A percentile compares a stretch with the other conserved stretches of the same genome.
phyloP scores from a whole-genome alignment of 1,284 basidiomycete species.

The Microbotryum saponariae region DNA sequence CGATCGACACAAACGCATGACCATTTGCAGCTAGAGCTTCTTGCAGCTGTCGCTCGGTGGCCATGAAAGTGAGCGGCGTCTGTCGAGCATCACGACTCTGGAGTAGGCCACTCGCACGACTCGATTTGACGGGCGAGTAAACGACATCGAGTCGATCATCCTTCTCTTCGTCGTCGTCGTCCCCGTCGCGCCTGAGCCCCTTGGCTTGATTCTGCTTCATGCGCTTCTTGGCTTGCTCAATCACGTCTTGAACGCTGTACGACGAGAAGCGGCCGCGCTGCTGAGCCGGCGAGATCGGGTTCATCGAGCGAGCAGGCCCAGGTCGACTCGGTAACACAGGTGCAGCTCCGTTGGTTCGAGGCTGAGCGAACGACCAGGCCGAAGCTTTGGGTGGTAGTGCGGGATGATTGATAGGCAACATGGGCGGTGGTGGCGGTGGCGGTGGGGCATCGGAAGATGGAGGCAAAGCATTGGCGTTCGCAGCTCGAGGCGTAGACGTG shows the following conservation, averaged over 20 bases:
- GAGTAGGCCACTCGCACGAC: too few species aligned
- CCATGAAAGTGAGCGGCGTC: too few species aligned
- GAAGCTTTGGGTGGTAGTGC: too few species aligned
- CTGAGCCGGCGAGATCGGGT: constrained; percentile 9
- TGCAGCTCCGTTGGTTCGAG: too few species aligned
- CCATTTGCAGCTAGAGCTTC: constrained; percentile 22
- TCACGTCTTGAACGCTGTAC: not conserved
- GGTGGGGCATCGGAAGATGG: too few species aligned
- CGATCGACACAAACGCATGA: constrained; percentile 17
- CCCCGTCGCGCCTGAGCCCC: not conserved
- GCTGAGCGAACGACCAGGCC: too few species aligned
- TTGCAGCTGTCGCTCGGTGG: constrained; percentile 1
- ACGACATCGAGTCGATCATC: constrained; percentile 6
- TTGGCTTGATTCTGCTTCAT: not conserved
- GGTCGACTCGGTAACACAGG: not conserved
- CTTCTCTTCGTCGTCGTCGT: constrained; percentile 9
- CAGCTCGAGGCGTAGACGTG: too few species aligned
- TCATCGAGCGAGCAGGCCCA: not conserved
- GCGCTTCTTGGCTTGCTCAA: constrained; percentile 5
- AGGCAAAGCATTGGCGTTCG: too few species aligned
- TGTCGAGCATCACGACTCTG: too few species aligned
- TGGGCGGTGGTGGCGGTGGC: too few species aligned
- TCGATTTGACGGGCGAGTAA: too few species aligned
- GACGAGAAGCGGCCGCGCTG: constrained; percentile 4
- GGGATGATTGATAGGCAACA: too few species aligned